Base-by-base conservation (phyloP, 1,284 basidiomycete species). In the Leccinum huronense region DNA sequence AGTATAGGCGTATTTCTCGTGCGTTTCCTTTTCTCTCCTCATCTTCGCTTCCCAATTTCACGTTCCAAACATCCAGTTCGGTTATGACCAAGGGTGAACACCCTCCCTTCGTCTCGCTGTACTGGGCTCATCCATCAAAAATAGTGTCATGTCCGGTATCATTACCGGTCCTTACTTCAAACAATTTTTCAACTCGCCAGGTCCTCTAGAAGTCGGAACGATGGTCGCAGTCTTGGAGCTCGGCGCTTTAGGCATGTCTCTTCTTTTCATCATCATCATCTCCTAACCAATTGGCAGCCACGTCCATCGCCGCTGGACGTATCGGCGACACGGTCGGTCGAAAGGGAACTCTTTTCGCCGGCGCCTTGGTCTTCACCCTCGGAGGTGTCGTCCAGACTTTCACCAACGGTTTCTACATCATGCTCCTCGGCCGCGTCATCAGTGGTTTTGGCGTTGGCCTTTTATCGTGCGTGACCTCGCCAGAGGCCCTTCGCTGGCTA, bases 361-460 rank as follows among this genome's bases (percentile, higher is more conserved):
- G 97, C 48, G 95, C 97, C 8, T 73, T 91, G 38, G 80, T 97
- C 63, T 98, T 98, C 75, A 91, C 92, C 8, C 70, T 95, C 27
- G 97, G 97, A 19, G 96, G 96, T 56, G 87, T 87, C 40, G 82
- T 98, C 58, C 97, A 98, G 79, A 95, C 96, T 0, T 89, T 94
- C 70, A 93, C 94, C 8, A 80, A 80, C 4, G 94, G 95, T 3
- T 97, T 93, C 78, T 83, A 81, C 73, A 80, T 84, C 59, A 98
- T 99, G 95, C 86, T 97, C 51, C 66, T 94, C 7, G 97, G 97
- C 13, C 84, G 97, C 51, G 80, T 98, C 57, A 80, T 96, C 63
- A 93, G 91, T 66, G 97, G 96, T 2, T 94, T 94, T 70, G 97
- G 97, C 14, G 97, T 99, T 13, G 97, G 96, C 13, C 82, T 98